Conservation (phyloP, 768 basidiomycete genomes). For the Mycena sanguinolenta region DNA sequence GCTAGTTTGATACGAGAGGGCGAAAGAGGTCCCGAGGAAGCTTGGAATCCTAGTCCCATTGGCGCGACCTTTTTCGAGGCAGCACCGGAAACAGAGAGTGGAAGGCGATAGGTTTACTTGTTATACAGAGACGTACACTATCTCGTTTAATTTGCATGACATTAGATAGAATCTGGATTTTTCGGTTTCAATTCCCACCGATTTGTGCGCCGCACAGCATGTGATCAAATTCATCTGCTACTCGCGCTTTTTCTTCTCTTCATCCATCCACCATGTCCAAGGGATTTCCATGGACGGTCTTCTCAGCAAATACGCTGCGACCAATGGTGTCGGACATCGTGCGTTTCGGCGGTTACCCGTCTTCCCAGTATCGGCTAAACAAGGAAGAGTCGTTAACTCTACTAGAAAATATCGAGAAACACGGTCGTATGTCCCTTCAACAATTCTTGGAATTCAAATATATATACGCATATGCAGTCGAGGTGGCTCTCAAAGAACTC, state of each 20-base stretch:
- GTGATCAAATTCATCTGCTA: slow-evolving; percentile 14
- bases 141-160: slow-evolving; percentile 16
- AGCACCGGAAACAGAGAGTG: slow-evolving; percentile 48
- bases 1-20: slow-evolving; percentile 85
- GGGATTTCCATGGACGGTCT: slow-evolving; percentile 30
- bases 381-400: slow-evolving; percentile 28
- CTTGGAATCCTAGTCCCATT: slow-evolving; percentile 80
- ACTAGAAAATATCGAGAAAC: slow-evolving; percentile 29
- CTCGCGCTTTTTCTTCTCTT: background rate
- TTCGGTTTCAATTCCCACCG: background rate
- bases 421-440: slow-evolving; percentile 26
- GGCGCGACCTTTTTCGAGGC: slow-evolving; percentile 67
- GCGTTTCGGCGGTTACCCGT: background rate
- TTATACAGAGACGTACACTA: slow-evolving; percentile 16
- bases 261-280: slow-evolving; percentile 18
- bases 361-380: background rate
- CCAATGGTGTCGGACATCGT: slow-evolving; percentile 31
- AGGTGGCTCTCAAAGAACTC: slow-evolving; percentile 19
- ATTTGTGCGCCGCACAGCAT: background rate
- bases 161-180: background rate
- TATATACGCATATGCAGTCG: slow-evolving; percentile 14
- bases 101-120: slow-evolving; percentile 29
- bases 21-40: slow-evolving; percentile 81
- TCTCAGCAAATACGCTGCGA: slow-evolving; percentile 31
- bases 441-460: background rate